Evolutionary conservation across 1,139 yeast species (phyloP).

Genomic region (Hansenula lynferdii): DNA sequence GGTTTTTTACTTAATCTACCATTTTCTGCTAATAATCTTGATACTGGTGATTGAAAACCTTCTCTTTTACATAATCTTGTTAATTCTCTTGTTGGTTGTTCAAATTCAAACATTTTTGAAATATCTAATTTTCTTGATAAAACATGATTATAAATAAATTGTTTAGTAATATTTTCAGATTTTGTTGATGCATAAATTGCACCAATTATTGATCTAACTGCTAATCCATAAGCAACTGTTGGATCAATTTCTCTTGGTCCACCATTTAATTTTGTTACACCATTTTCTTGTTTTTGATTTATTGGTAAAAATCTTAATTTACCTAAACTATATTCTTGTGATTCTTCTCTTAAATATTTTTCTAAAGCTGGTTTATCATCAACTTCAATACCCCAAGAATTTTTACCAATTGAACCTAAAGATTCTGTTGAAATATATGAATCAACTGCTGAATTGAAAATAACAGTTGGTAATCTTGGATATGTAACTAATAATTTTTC

Average conservation of each 20-base stretch:
- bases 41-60: slow-evolving; percentile 68
- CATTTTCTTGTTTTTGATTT: slow-evolving; percentile 31
- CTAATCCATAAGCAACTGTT: slow-evolving; percentile 39
- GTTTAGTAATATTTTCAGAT: slow-evolving; percentile 57
- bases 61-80: slow-evolving; percentile 76
- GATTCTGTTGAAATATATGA: slow-evolving; percentile 66
- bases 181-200: slow-evolving; percentile 58
- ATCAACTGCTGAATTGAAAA: slow-evolving; percentile 69
- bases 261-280: slow-evolving; percentile 33
- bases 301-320: slow-evolving; percentile 46
- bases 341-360: slow-evolving; percentile 65
- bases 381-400: slow-evolving; percentile 81
- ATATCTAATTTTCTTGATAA: slow-evolving; percentile 76
- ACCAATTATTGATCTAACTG: slow-evolving; percentile 69
- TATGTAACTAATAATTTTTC: slow-evolving; percentile 70
- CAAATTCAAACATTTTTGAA: slow-evolving; percentile 69
- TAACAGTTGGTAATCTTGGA: slow-evolving; percentile 85
- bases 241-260: slow-evolving; percentile 24
- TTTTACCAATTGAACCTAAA: slow-evolving; percentile 57
- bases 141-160: slow-evolving; percentile 67
- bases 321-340: slow-evolving; percentile 60
- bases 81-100: slow-evolving; percentile 82
- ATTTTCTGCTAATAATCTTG: slow-evolving; percentile 85
- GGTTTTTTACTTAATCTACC: slow-evolving; percentile 87
- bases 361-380: slow-evolving; percentile 64